A percentile compares a stretch with the other conserved stretches of the same genome.
Evolutionary conservation across 495 filamentous ascomycete species (phyloP).

Genomic region (Talaromyces trachyspermus): DNA sequence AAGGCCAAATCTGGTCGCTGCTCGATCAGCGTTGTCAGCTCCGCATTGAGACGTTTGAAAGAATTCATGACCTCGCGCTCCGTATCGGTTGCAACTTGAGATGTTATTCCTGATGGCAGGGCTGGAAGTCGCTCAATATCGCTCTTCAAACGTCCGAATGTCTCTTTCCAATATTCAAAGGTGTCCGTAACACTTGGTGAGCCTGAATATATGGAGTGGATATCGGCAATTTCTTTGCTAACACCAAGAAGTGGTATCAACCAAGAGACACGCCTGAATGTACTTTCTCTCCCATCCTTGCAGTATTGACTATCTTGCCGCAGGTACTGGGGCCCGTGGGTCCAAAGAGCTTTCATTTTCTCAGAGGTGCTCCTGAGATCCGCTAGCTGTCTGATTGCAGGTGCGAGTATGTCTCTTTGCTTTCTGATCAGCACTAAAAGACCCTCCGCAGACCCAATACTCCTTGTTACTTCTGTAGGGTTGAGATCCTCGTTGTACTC

Average conservation of each 20-base stretch:
- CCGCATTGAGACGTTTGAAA: constrained; percentile 34
- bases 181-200: constrained; percentile 34
- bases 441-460: constrained; percentile 75
- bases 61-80: constrained; percentile 23
- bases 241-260: constrained; percentile 41
- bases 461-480: constrained; percentile 64
- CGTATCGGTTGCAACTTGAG: constrained; percentile 36
- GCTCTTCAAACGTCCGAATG: constrained; percentile 29
- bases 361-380: constrained; percentile 28
- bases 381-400: constrained; percentile 28
- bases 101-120: constrained; percentile 48
- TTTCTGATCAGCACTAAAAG: constrained; percentile 59
- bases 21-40: constrained; percentile 34
- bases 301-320: constrained; percentile 17
- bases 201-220: constrained; percentile 55
- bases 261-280: constrained; percentile 35
- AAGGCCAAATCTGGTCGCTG: constrained; percentile 54
- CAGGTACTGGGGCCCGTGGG: constrained; percentile 22
- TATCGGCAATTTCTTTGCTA: constrained; percentile 38
- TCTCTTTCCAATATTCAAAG: constrained; percentile 44
- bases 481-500: constrained; percentile 81
- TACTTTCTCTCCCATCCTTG: constrained; percentile 13
- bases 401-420: constrained; percentile 54
- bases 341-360: constrained; percentile 38
- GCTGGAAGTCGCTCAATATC: constrained; percentile 40